phyloP scores from a whole-genome alignment of 768 basidiomycete genomes.

The Lactarius sanguifluus region DNA sequence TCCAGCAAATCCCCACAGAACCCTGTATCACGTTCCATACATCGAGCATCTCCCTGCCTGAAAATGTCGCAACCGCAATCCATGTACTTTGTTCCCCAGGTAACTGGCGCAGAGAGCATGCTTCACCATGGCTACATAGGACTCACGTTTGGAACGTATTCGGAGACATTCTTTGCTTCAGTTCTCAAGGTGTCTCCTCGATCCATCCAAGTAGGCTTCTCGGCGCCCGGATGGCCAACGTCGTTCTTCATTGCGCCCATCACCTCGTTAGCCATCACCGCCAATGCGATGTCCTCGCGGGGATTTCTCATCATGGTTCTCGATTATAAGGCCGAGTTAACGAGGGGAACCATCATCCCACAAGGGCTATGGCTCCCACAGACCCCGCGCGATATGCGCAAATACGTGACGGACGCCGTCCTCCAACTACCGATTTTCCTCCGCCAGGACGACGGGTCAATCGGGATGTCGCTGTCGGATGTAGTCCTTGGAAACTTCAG shows the following conservation, averaged over 20 bases:
- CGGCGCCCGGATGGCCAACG: slow-evolving; percentile 24
- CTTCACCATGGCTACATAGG: slow-evolving; percentile 22
- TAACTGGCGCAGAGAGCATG: slow-evolving; percentile 23
- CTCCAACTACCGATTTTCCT: slow-evolving; percentile 29
- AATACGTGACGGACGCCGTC: slow-evolving; percentile 26
- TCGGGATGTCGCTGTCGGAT: slow-evolving; percentile 27
- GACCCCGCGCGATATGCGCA: slow-evolving; percentile 24
- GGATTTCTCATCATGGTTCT: slow-evolving; percentile 26
- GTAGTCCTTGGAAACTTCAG: slow-evolving; percentile 26
- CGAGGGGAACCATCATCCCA: slow-evolving; percentile 23
- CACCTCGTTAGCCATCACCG: neutral
- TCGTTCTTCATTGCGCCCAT: slow-evolving; percentile 21
- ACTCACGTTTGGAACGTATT: slow-evolving; percentile 11
- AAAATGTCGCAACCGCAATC: neutral
- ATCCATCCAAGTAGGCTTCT: slow-evolving; percentile 21
- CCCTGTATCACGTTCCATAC: slow-evolving; percentile 1
- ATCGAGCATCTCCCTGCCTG: neutral
- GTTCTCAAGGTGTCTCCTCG: slow-evolving; percentile 20
- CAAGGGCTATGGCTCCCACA: slow-evolving; percentile 27
- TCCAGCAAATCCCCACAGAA: neutral
- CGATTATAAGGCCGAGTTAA: slow-evolving; percentile 22
- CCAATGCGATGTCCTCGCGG: slow-evolving; percentile 25
- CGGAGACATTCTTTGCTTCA: slow-evolving; percentile 18
- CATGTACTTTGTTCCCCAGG: slow-evolving; percentile 4
- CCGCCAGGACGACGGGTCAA: slow-evolving; percentile 25